Percentiles rank a stretch among this genome's conserved stretches.
Evolutionary conservation across 495 filamentous ascomycete genomes (phyloP).

Genomic region (Hypoxylon crocopeplum): DNA sequence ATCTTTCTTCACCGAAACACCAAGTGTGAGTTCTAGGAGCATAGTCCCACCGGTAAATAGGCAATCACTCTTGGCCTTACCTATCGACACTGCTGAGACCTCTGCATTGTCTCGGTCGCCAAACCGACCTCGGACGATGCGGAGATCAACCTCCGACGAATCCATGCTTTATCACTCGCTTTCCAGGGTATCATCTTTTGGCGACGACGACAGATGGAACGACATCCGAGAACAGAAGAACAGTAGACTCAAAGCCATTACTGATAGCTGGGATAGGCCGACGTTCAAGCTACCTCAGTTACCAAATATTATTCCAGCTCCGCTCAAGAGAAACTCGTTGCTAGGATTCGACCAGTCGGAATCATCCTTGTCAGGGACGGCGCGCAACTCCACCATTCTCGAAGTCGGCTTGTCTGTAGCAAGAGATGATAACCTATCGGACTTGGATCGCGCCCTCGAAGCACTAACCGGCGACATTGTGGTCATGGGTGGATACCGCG

Average conservation of each 20-base stretch:
- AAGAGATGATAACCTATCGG: conserved; percentile 41
- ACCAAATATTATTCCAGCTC: conserved; percentile 60
- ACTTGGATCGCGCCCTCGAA: conserved; percentile 69
- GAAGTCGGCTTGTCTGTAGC: conserved; percentile 7
- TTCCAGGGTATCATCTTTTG: conserved; percentile 81
- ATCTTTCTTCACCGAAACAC: conserved; percentile 32
- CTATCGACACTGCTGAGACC: conserved; percentile 33
- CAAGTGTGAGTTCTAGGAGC: conserved; percentile 22
- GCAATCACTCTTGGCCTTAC: conserved; percentile 39
- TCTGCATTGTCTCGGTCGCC: conserved; percentile 34
- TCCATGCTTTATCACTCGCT: conserved; percentile 71
- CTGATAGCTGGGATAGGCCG: conserved; percentile 79
- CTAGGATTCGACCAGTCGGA: conserved; percentile 34
- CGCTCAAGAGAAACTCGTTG: conserved; percentile 44
- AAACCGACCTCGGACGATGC: conserved; percentile 48
- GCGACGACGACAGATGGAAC: conserved; percentile 84
- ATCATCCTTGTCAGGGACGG: conserved; percentile 13
- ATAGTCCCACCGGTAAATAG: conserved; percentile 40
- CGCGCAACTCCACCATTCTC: conserved; percentile 10
- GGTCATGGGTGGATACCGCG: conserved; percentile 88
- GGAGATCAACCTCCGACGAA: conserved; percentile 75
- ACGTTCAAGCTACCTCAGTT: conserved; percentile 73
- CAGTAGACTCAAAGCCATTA: conserved; percentile 87
- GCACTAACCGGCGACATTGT: conserved; percentile 84
- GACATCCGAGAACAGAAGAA: conserved; percentile 83